A percentile compares a stretch with the other conserved stretches of the same genome.
Conservation (phyloP, 1,139 yeast genomes). For the Scheffersomyces titani region DNA sequence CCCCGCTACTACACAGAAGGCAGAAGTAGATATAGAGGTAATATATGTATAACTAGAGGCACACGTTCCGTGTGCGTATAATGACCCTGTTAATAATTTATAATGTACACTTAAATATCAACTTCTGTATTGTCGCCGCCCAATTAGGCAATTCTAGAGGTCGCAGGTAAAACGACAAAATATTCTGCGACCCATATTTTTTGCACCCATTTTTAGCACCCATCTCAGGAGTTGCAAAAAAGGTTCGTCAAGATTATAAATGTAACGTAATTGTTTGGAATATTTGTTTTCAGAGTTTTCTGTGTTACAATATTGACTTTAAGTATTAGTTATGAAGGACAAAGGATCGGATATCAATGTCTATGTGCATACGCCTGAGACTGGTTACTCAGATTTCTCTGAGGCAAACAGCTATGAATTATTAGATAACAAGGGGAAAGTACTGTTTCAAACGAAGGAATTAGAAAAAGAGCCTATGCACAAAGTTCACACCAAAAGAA, state of each 20-base stretch:
- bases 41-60: background rate
- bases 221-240: background rate
- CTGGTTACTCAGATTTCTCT: background rate
- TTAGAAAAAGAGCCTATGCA: too few species aligned
- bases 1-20: background rate
- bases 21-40: background rate
- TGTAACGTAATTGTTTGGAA: background rate
- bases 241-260: background rate
- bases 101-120: background rate
- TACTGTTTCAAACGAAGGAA: background rate
- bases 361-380: background rate
- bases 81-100: background rate
- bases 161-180: background rate
- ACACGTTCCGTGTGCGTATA: background rate
- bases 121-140: background rate
- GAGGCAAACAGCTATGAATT: background rate
- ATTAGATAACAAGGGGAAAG: background rate
- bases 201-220: background rate
- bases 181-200: background rate
- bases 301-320: background rate
- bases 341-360: background rate
- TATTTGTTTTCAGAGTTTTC: background rate
- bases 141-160: background rate
- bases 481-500: too few species aligned
- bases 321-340: background rate